These are phyloP conservation scores for Skeletonema costatum DNA, from an alignment of 108 stramenopile species.

Conservation along the genomic window DNA sequence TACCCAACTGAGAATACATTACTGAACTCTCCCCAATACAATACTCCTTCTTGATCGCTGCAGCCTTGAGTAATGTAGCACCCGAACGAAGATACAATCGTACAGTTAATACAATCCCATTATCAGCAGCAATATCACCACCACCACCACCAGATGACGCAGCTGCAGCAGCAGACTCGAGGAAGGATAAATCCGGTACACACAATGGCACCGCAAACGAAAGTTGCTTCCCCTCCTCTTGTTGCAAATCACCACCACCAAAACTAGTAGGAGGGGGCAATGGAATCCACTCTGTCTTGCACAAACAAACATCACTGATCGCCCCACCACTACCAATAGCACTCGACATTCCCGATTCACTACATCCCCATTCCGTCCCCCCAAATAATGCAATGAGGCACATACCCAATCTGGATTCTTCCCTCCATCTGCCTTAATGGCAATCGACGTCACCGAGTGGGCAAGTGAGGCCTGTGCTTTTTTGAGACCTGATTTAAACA, in stretches of 20 bases:
- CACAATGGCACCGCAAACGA: slow-evolving; percentile 66
- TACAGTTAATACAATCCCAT: slow-evolving; percentile 20
- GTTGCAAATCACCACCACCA: not conserved
- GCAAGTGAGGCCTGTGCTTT: slow-evolving; percentile 63
- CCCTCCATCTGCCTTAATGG: slow-evolving; percentile 74
- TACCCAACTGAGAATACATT: slow-evolving; percentile 21
- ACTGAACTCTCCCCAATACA: slow-evolving; percentile 33
- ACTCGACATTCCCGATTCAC: slow-evolving; percentile 4
- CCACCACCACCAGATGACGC: not conserved
- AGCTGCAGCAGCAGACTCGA: slow-evolving; percentile 23
- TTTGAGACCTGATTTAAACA: slow-evolving; percentile 65
- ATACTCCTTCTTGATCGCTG: slow-evolving; percentile 37
- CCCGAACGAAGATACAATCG: slow-evolving; percentile 43
- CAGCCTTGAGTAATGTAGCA: slow-evolving; percentile 40
- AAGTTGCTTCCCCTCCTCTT: slow-evolving; percentile 25
- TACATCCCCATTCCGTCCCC: slow-evolving; percentile 23
- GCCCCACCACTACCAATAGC: slow-evolving; percentile 24
- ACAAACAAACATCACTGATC: slow-evolving; percentile 43
- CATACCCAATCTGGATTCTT: slow-evolving; percentile 72
- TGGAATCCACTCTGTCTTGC: slow-evolving; percentile 44
- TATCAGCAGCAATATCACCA: not conserved
- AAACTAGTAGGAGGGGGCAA: slow-evolving; percentile 25
- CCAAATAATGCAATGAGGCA: slow-evolving; percentile 59
- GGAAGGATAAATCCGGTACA: slow-evolving; percentile 47
- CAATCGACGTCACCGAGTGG: slow-evolving; percentile 62